A percentile compares a stretch with the other conserved stretches of the same genome.
Evolutionary conservation across 257 asterid species (phyloP).

Genomic region (Lycium barbarum): DNA sequence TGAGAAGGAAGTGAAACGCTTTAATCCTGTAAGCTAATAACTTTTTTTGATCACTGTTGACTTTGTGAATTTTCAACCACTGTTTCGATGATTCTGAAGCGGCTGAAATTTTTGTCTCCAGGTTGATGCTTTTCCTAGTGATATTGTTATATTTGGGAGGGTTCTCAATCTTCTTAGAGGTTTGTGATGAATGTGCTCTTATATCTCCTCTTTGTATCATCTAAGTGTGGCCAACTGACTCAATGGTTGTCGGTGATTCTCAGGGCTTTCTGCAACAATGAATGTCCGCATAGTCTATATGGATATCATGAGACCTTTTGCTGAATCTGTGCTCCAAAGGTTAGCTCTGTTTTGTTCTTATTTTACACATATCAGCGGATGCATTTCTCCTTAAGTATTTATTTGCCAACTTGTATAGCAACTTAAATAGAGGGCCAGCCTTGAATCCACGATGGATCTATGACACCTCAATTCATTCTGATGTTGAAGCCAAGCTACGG

Average conservation of each 20-base stretch:
- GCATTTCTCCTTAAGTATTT: conserved; percentile 40
- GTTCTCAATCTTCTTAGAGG: conserved; percentile 98
- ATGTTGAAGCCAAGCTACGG: conserved; percentile 85
- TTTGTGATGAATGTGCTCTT: conserved; percentile 39
- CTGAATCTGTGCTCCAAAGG: conserved; percentile 90
- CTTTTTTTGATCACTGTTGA: conserved; percentile 29
- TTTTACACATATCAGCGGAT: conserved; percentile 24
- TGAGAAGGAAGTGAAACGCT: conserved; percentile 85
- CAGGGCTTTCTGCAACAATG: conserved; percentile 97
- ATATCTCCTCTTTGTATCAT: conserved; percentile 36
- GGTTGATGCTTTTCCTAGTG: conserved; percentile 99
- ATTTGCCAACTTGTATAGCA: conserved; percentile 60
- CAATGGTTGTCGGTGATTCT: conserved; percentile 39
- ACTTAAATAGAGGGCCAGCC: conserved; percentile 70
- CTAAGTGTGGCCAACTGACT: conserved; percentile 30
- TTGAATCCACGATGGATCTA: conserved; percentile 73
- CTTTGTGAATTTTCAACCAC: conserved; percentile 6
- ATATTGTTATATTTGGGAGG: conserved; percentile 88
- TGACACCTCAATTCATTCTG: conserved; percentile 76
- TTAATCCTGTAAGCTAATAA: conserved; percentile 83
- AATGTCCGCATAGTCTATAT: conserved; percentile 76
- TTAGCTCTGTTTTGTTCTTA: conserved; percentile 42
- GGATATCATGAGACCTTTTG: conserved; percentile 97
- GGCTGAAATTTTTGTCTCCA: conserved; percentile 44
- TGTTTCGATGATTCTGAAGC: conserved; percentile 26